Base-by-base conservation (phyloP, 345 rosid genomes). In the Acer saccharum region DNA sequence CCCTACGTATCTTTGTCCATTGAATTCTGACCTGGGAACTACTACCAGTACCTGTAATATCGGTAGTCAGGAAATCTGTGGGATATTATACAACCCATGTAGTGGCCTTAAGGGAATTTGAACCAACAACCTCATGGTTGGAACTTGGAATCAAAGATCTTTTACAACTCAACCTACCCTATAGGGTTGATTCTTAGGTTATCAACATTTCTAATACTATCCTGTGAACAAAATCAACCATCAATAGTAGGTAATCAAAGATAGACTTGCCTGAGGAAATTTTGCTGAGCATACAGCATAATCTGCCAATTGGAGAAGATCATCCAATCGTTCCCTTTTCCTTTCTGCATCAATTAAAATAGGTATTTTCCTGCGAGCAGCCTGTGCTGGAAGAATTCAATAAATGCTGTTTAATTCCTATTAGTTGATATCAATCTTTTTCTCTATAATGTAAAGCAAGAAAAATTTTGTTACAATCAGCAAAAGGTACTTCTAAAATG, bases 271-370 rank as follows among this genome's bases (percentile, higher is more conserved):
- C 92, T 87, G 88, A 72, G 98, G 95, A 81, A 95, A 92, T 77
- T 88, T 93, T 41, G 87, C 87, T 1, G 98, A 84, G 88, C 98
- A 95, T 76, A 93, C 91, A 57, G 79, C 89, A 75, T 92, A 95
- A 82, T 76, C 87, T 0, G 98, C 89, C 62, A 90, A 76, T 7
- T 75, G 66, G 79, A 95, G 82, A 78, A 95, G 88, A 71, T 90
- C 93, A 86, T 95, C 93, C 76, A 93, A 69, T 23, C 94, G 87
- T 76, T 85, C 93, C 82, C 98, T 89, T 83, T 79, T 89, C 86
- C 84, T 89, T 83, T 93, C 98, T 54, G 87, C 92, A 77, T 95
- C 98, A 71, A 94, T 83, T 81, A 95, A 75, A 82, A 95, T 89
- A 55, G 97, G 95, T 82, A 95, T 88, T 77, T 85, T 88, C 90